Evolutionary conservation across 345 rosid genomes (phyloP).

Genomic region (Anastatica hierochuntica): DNA sequence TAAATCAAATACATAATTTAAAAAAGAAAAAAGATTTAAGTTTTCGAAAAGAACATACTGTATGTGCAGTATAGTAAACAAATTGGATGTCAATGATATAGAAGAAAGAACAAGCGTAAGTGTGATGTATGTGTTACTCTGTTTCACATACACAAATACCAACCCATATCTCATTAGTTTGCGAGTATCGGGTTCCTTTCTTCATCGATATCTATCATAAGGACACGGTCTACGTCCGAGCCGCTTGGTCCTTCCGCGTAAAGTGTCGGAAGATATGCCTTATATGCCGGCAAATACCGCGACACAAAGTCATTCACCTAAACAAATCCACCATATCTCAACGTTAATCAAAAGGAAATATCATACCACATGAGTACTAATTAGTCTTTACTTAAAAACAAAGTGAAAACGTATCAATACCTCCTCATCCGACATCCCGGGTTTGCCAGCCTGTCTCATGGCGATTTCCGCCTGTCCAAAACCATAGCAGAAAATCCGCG

Average conservation of each 20-base stretch:
- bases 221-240: slow-evolving; percentile 51
- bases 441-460: slow-evolving; percentile 77
- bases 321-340: neutral
- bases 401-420: slow-evolving; percentile 24
- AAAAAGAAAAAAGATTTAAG: too few species aligned
- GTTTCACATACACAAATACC: too few species aligned
- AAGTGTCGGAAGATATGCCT: slow-evolving; percentile 77
- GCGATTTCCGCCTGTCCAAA: slow-evolving; percentile 63
- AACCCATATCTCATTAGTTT: slow-evolving; percentile 4
- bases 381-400: neutral
- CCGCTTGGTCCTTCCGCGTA: slow-evolving; percentile 88
- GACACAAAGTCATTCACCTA: slow-evolving; percentile 95
- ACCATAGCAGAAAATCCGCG: too few species aligned
- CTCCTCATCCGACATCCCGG: slow-evolving; percentile 94
- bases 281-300: slow-evolving; percentile 78
- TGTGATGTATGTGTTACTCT: too few species aligned
- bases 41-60: too few species aligned
- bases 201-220: slow-evolving; percentile 69
- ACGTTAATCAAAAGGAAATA: neutral
- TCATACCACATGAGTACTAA: neutral
- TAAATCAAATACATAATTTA: too few species aligned
- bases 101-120: too few species aligned
- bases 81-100: too few species aligned
- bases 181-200: slow-evolving; percentile 69
- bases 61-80: too few species aligned